These are phyloP conservation scores for Nitzschia putrida DNA, from an alignment of 108 stramenopile genomes.

Conservation along the genomic window DNA sequence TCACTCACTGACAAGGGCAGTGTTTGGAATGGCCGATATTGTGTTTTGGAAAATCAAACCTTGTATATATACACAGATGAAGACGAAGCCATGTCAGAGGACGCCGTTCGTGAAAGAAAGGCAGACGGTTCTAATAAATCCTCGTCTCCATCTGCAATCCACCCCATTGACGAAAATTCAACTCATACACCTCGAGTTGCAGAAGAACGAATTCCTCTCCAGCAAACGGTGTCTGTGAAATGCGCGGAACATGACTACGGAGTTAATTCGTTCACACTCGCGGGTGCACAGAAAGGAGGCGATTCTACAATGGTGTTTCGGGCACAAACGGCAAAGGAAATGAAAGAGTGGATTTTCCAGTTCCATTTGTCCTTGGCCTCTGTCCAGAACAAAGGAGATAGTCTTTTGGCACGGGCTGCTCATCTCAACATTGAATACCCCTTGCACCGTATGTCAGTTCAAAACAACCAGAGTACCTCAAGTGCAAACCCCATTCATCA, in stretches of 20 bases:
- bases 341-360: conserved; percentile 83
- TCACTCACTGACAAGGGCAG: conserved; percentile 45
- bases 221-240: conserved; percentile 67
- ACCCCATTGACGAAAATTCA: neutral
- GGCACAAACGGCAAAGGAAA: conserved; percentile 54
- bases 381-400: too few species aligned
- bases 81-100: conserved; percentile 56
- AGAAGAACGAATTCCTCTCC: conserved; percentile 67
- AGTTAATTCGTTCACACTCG: conserved; percentile 59
- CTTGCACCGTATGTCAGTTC: too few species aligned
- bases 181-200: conserved; percentile 3
- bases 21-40: conserved; percentile 78
- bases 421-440: too few species aligned
- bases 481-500: too few species aligned
- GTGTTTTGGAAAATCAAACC: conserved; percentile 71
- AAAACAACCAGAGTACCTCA: too few species aligned
- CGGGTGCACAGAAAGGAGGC: conserved; percentile 48
- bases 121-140: conserved; percentile 8
- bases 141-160: neutral
- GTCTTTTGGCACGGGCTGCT: too few species aligned
- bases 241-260: conserved; percentile 74
- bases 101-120: conserved; percentile 67
- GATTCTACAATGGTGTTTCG: conserved; percentile 46
- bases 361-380: conserved; percentile 72
- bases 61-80: conserved; percentile 78